A percentile compares a stretch with the other conserved stretches of the same genome.
These are phyloP conservation scores for Botryococcus braunii DNA, from an alignment of 163 green algal species.

Conservation along the genomic window DNA sequence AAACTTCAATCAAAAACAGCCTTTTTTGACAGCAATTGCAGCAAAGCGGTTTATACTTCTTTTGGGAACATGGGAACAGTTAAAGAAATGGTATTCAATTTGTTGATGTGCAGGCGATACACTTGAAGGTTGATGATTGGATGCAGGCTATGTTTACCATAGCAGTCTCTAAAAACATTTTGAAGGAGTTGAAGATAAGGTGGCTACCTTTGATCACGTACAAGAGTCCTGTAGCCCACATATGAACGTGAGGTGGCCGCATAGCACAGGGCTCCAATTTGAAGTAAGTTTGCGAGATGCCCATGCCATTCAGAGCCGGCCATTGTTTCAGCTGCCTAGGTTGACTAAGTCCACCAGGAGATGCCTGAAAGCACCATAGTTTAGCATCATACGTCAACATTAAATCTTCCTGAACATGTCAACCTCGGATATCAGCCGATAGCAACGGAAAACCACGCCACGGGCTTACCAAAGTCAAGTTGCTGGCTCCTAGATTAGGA, in stretches of 20 bases:
- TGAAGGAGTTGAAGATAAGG: neutral
- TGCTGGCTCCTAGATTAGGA: too few relatives aligned
- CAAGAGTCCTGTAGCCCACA: constrained; percentile 12
- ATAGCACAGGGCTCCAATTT: constrained; percentile 11
- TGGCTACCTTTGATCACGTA: constrained; percentile 15
- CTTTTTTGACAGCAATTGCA: too few relatives aligned
- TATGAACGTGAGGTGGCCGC: constrained; percentile 15
- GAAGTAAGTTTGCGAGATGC: constrained; percentile 17
- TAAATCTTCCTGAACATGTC: too few relatives aligned
- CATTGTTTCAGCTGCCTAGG: too few relatives aligned
- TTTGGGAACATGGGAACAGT: neutral
- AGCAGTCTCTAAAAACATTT: neutral
- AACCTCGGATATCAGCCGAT: too few relatives aligned
- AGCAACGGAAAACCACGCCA: too few relatives aligned
- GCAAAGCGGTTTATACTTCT: neutral
- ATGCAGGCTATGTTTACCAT: neutral
- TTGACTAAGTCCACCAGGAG: too few relatives aligned
- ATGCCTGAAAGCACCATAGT: too few relatives aligned
- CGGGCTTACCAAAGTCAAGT: too few relatives aligned
- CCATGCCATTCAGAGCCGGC: constrained; percentile 3
- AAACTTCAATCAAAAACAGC: too few relatives aligned
- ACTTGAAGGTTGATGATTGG: neutral
- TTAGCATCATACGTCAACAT: too few relatives aligned
- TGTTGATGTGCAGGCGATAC: neutral
- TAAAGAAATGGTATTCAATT: neutral